Evolutionary conservation across 2,329 filamentous ascomycete species (phyloP).

Genomic region (Fusarium tricinctum): DNA sequence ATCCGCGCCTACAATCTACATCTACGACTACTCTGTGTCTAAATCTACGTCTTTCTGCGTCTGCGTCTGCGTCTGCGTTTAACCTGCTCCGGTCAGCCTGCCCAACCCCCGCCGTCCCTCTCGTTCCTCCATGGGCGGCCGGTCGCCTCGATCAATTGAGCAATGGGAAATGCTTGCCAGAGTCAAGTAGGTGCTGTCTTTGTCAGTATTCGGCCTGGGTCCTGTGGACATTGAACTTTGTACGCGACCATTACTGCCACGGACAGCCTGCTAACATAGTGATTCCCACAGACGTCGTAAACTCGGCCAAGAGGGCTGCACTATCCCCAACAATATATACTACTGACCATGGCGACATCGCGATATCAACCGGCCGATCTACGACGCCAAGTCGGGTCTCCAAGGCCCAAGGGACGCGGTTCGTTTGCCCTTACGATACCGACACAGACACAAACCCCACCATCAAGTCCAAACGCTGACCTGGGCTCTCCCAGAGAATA

Average conservation of each 20-base stretch:
- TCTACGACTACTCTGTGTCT: neutral
- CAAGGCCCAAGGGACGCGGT: slow-evolving; percentile 70
- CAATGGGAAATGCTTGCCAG: slow-evolving; percentile 63
- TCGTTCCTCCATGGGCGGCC: slow-evolving; percentile 59
- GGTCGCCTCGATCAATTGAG: slow-evolving; percentile 59
- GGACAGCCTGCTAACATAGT: neutral
- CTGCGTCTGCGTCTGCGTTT: slow-evolving; percentile 2
- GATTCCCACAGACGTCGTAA: slow-evolving; percentile 58
- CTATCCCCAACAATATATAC: slow-evolving; percentile 47
- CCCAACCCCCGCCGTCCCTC: slow-evolving; percentile 38
- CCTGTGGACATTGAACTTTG: slow-evolving; percentile 11
- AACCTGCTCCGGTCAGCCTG: slow-evolving; percentile 43
- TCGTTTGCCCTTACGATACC: slow-evolving; percentile 49
- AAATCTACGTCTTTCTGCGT: neutral
- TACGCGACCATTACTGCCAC: neutral
- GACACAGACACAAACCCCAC: slow-evolving; percentile 13
- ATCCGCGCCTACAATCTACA: slow-evolving; percentile 5
- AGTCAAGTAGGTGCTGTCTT: slow-evolving; percentile 58
- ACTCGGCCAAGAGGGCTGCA: slow-evolving; percentile 56
- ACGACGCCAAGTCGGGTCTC: slow-evolving; percentile 68
- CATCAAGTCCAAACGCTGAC: slow-evolving; percentile 28
- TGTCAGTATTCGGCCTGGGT: slow-evolving; percentile 31
- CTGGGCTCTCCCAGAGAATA: slow-evolving; percentile 71
- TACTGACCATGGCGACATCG: slow-evolving; percentile 61
- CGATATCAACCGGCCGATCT: slow-evolving; percentile 63